A percentile compares a stretch with the other conserved stretches of the same genome.
Conservation (phyloP, 2,329 filamentous ascomycete species). For the Drechslerella coelobrocha region DNA sequence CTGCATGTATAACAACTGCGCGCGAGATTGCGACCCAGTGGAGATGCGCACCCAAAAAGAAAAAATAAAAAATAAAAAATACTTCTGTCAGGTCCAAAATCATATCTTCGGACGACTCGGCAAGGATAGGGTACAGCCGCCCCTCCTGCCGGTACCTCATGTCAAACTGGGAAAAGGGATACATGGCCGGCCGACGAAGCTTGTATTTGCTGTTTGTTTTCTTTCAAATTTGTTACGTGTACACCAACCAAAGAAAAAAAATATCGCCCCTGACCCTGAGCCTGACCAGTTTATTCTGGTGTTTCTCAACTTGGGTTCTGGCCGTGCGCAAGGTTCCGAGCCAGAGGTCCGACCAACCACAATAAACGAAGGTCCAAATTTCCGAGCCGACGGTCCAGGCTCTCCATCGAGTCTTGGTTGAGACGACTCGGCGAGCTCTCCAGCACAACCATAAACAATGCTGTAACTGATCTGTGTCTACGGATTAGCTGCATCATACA, state of each 20-base stretch:
- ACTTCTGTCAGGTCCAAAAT: background rate
- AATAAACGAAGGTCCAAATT: background rate
- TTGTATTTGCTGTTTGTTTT: background rate
- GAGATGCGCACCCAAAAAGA: background rate
- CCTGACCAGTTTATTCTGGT: too few relatives aligned
- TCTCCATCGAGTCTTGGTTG: too few relatives aligned
- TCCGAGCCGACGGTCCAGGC: too few relatives aligned
- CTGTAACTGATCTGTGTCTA: too few relatives aligned
- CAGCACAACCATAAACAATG: too few relatives aligned
- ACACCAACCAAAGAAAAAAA: too few relatives aligned
- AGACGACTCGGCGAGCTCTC: too few relatives aligned
- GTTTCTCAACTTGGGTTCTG: too few relatives aligned
- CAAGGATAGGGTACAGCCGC: background rate
- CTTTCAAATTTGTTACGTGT: background rate
- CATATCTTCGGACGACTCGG: background rate
- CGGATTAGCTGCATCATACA: too few relatives aligned
- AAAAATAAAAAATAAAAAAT: background rate
- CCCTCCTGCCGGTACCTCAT: background rate
- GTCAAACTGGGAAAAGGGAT: background rate
- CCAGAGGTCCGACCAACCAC: background rate
- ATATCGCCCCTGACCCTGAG: background rate
- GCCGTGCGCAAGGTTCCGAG: background rate
- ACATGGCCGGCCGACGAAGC: too few relatives aligned
- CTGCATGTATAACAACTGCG: slow-evolving; percentile 1
- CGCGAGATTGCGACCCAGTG: background rate